Base-by-base conservation (phyloP, 306 rosid genomes). In the Quercus robur region DNA sequence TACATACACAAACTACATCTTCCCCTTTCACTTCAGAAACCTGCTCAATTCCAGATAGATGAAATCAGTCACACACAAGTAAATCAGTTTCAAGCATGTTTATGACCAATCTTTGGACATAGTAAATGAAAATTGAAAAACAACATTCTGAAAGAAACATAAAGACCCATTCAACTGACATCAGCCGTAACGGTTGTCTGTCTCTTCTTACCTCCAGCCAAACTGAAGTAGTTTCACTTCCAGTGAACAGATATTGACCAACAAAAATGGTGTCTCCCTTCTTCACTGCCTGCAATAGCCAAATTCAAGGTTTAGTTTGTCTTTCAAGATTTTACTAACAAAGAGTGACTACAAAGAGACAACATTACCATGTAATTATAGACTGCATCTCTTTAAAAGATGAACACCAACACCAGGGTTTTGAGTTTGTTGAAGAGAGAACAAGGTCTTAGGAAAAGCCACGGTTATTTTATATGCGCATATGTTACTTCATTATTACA, bases 171-270 rank as follows among this genome's bases (percentile, higher is more conserved):
- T 77, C 73, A 58, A 49, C 59, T 23, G 66, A 61, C 46, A 46
- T 74, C 74, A 76, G 31, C 67, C 11, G 71, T 74, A 18, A 8
- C 49, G 75, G 46, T 18, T 77, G 23, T 59, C 79, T 21, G 46
- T 59, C 25, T 35, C 35, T 77, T 35, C 35, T 77, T 90, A 96
- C 99, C 99, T 96, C 99, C 78, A 96, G 89, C 99, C 99, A 96
- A 8, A 91, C 98, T 82, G 99, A 93, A 78, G 99, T 96, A 75
- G 99, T 87, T 90, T 96, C 99, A 89, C 98, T 96, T 81, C 99
- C 99, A 18, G 99, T 96, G 88, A 96, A 96, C 85, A 96, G 85
- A 81, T 96, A 96, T 75, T 96, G 97, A 69, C 99, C 99, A 28
- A 96, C 77, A 80, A 96, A 96, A 84, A 96, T 93, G 44, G 98